Evolutionary conservation across 148 eudicot species (phyloP).

Genomic region (Pouteria glomerata): DNA sequence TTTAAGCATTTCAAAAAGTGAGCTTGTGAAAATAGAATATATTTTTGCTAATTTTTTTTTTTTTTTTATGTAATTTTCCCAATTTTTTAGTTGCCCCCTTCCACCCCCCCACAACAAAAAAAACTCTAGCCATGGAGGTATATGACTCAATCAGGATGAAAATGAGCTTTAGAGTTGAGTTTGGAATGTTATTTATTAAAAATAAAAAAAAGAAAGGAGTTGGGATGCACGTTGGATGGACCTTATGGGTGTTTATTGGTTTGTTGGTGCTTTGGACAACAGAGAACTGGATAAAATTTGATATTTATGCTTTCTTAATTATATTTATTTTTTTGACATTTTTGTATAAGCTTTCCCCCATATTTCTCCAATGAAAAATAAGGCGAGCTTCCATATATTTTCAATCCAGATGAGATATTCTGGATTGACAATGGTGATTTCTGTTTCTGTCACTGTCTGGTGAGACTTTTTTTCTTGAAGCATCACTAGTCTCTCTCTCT

Average conservation of each 20-base stretch:
- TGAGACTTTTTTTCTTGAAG: not conserved
- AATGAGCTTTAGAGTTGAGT: not conserved
- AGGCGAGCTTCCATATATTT: not conserved
- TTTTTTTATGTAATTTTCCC: too few relatives aligned
- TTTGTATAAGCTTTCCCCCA: too few relatives aligned
- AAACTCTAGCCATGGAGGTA: too few relatives aligned
- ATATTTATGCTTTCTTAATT: not conserved
- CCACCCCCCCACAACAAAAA: too few relatives aligned
- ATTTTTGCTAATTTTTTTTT: too few relatives aligned
- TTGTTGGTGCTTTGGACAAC: not conserved
- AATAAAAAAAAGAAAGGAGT: too few relatives aligned
- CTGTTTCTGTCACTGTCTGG: not conserved
- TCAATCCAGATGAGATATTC: not conserved
- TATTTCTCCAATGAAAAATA: too few relatives aligned
- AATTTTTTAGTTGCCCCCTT: too few relatives aligned
- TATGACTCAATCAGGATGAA: not conserved
- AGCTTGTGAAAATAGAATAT: too few relatives aligned
- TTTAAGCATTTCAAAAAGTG: too few relatives aligned
- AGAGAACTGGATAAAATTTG: not conserved
- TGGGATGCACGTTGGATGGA: not conserved
- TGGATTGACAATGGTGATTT: not conserved
- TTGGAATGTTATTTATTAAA: too few relatives aligned
- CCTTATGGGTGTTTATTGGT: not conserved
- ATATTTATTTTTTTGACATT: too few relatives aligned
- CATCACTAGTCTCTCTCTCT: not conserved